Conservation (phyloP, 1,284 basidiomycete genomes). For the Megacollybia platyphylla region DNA sequence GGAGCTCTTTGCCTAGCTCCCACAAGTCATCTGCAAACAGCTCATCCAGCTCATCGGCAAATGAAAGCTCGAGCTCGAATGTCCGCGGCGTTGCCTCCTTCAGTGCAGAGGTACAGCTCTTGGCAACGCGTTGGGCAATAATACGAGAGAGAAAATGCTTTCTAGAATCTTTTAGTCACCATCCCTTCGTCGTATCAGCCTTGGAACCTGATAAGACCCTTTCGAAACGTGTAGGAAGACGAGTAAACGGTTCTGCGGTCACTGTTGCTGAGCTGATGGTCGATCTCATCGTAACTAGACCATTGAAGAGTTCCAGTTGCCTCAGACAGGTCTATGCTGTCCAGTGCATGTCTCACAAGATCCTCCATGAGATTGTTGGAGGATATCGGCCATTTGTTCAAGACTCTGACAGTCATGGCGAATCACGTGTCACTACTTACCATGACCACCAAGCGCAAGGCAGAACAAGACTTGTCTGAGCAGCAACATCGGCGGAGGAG, state of each 20-base stretch:
- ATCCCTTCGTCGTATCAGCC: neutral
- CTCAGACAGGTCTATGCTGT: too few relatives aligned
- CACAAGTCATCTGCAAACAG: slow-evolving; percentile 89
- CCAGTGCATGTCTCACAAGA: too few relatives aligned
- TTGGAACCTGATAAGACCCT: slow-evolving; percentile 68
- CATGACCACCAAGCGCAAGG: too few relatives aligned
- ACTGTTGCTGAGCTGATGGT: slow-evolving; percentile 58
- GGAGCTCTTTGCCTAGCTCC: slow-evolving; percentile 64
- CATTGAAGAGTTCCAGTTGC: slow-evolving; percentile 31
- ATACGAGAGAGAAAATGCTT: slow-evolving; percentile 87
- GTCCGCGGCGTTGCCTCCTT: slow-evolving; percentile 58
- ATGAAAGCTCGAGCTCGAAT: slow-evolving; percentile 83
- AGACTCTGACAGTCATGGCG: too few relatives aligned
- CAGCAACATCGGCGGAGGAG: too few relatives aligned
- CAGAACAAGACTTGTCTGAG: too few relatives aligned
- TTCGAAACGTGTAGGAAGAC: slow-evolving; percentile 84
- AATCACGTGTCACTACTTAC: too few relatives aligned
- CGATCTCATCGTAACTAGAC: slow-evolving; percentile 75
- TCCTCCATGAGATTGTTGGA: too few relatives aligned
- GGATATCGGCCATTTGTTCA: too few relatives aligned
- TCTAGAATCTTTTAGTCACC: neutral
- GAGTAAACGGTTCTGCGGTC: slow-evolving; percentile 43
- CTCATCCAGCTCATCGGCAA: slow-evolving; percentile 93
- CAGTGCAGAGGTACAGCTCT: slow-evolving; percentile 50
- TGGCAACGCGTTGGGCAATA: slow-evolving; percentile 64